A percentile compares a stretch with the other conserved stretches of the same genome.
Conservation (phyloP, 345 rosid genomes). For the Zanthoxylum bungeanum region DNA sequence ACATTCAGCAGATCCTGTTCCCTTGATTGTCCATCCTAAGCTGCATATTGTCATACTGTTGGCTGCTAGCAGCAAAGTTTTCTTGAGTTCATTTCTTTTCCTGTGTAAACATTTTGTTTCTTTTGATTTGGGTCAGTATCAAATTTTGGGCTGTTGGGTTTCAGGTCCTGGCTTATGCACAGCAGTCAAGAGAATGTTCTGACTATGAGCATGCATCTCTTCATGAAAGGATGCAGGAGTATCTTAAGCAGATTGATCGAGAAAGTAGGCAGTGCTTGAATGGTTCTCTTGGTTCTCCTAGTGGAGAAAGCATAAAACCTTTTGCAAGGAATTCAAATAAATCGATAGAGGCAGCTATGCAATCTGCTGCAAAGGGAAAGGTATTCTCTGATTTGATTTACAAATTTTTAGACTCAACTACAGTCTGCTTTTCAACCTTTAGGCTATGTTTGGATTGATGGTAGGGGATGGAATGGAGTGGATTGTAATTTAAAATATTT, state of each 20-base stretch:
- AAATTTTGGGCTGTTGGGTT: conserved; percentile 5
- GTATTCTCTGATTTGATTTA: conserved; percentile 27
- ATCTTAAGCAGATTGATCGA: conserved; percentile 57
- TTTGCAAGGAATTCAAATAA: conserved; percentile 55
- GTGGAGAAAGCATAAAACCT: conserved; percentile 37
- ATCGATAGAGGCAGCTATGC: conserved; percentile 76
- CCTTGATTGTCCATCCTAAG: background rate
- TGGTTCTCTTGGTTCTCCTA: conserved; percentile 34
- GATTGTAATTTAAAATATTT: no score
- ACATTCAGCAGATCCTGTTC: background rate
- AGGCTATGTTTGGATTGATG: no score
- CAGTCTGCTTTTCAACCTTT: background rate
- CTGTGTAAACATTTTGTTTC: background rate
- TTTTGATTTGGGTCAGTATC: conserved; percentile 5
- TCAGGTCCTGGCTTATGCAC: conserved; percentile 76
- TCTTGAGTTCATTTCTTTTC: background rate
- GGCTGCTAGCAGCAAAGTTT: background rate
- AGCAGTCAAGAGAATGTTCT: conserved; percentile 78
- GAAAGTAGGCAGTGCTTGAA: conserved; percentile 38
- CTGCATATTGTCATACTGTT: background rate
- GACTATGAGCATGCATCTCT: conserved; percentile 77
- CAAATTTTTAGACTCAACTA: background rate
- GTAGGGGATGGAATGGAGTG: no score
- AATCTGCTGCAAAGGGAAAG: conserved; percentile 71
- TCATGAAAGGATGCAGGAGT: conserved; percentile 71